These are phyloP conservation scores for Yamadazyma epiphylla DNA, from an alignment of 1,139 yeast species.

Conservation along the genomic window DNA sequence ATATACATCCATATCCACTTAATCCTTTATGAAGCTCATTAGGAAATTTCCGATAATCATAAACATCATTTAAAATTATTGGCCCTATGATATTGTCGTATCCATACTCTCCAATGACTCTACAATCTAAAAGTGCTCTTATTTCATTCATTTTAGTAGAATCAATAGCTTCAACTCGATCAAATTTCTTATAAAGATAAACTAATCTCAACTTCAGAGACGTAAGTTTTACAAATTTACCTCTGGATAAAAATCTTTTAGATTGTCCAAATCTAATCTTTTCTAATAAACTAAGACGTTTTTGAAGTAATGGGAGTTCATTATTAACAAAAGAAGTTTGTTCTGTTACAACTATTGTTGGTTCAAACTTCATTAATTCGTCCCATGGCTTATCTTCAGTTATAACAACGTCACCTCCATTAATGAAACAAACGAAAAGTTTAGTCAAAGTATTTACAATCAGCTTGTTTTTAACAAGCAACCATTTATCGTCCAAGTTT, in stretches of 20 bases:
- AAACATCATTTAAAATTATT: constrained; percentile 52
- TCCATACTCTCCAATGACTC: constrained; percentile 53
- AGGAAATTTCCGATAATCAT: constrained; percentile 53
- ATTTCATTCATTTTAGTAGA: constrained; percentile 35
- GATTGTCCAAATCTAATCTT: constrained; percentile 16
- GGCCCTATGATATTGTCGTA: constrained; percentile 53
- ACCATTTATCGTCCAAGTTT: constrained; percentile 34
- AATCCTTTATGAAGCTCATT: constrained; percentile 11
- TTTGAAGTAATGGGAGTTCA: constrained; percentile 5
- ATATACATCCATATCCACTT: constrained; percentile 41
- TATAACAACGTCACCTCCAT: constrained; percentile 18
- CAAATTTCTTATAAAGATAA: constrained; percentile 28
- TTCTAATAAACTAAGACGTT: constrained; percentile 11
- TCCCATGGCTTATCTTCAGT: constrained; percentile 10
- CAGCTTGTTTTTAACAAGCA: constrained; percentile 27
- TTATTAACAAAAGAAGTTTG: constrained; percentile 6
- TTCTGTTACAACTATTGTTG: constrained; percentile 22
- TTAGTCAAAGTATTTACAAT: constrained; percentile 18
- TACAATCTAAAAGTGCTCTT: constrained; percentile 44
- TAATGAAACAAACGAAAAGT: constrained; percentile 26
- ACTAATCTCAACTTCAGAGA: constrained; percentile 32
- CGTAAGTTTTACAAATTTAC: constrained; percentile 17
- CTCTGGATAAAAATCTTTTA: constrained; percentile 22
- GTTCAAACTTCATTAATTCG: constrained; percentile 12
- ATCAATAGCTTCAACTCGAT: constrained; percentile 10